Base-by-base conservation (phyloP, 2,329 filamentous ascomycete species). In the Aspergillus vadensis region DNA sequence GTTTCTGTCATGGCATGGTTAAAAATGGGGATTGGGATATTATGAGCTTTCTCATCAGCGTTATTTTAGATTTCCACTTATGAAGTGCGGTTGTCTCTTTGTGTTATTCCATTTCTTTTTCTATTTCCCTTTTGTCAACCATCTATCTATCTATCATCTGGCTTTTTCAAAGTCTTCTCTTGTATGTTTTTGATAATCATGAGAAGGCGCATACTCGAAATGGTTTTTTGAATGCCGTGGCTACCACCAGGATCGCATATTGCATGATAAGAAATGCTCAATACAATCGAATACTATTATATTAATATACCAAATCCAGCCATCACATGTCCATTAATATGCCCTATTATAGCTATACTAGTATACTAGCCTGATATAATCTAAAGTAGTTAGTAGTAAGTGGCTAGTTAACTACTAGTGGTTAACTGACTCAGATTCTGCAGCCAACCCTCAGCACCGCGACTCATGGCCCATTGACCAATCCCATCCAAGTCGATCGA, bases 21-120 rank as follows among this genome's bases (percentile, higher is more conserved):
- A 60, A 64, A 63, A 58, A 51, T 49, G 62, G 59, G 59, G 48
- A 25, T 59, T 62, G 56, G 57, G 54, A 55, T 49, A 49, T 49
- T 63, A 60, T 63, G 44, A 48, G 47, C 23, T 49, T 49, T 47
- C 25, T 44, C 48, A 49, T 58, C 52, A 57, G 60, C 60, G 58
- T 57, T 57, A 47, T 48, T 47, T 55, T 61, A 63, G 62, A 64
- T 49, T 59, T 56, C 32, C 32, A 27, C 32, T 30, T 41, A 39
- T 27, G 10, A 43, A 25, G 17, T 25, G 38, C 32, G 32, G 10
- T 36, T 36, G 32, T 36, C 10, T 14, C 32, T 52, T 38, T 21
- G 15, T 19, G 14, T 48, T 8, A 10, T 44, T 44, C 14, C 15
- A 10, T 32, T 53, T 32, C 47, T 30, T 15, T 54, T 49, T 27